Evolutionary conservation across 2,329 filamentous ascomycete genomes (phyloP).

Genomic region (Tricladium varicosporioides): DNA sequence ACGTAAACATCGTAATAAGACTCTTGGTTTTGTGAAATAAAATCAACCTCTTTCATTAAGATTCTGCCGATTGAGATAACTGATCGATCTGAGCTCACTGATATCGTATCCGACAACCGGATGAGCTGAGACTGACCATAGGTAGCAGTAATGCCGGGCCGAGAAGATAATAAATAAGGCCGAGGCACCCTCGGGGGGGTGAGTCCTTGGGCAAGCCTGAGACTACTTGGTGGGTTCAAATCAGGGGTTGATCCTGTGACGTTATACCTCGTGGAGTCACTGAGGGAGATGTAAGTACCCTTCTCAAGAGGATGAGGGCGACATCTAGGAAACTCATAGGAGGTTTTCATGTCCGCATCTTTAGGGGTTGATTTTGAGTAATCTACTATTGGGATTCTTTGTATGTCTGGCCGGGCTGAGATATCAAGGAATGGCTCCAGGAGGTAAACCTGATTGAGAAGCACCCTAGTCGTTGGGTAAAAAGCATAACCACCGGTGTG

Average conservation of each 20-base stretch:
- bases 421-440: conserved; percentile 9
- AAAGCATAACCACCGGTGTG: conserved; percentile 11
- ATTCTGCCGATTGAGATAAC: too few relatives aligned
- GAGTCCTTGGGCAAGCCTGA: too few relatives aligned
- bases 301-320: conserved; percentile 2
- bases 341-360: neutral
- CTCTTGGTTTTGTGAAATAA: conserved; percentile 20
- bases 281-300: conserved; percentile 7
- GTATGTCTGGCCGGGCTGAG: conserved; percentile 2
- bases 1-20: conserved; percentile 25
- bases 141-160: too few relatives aligned
- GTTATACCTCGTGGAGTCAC: too few relatives aligned
- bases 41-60: conserved; percentile 22
- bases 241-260: too few relatives aligned
- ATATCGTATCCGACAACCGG: too few relatives aligned
- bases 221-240: too few relatives aligned
- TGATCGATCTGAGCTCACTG: too few relatives aligned
- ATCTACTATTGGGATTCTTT: neutral
- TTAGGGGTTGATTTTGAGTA: neutral
- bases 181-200: too few relatives aligned
- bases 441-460: conserved; percentile 5
- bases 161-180: too few relatives aligned
- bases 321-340: conserved; percentile 6
- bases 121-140: too few relatives aligned
- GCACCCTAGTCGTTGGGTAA: conserved; percentile 1